Percentiles rank a stretch among this genome's conserved stretches.
Evolutionary conservation across 495 filamentous ascomycete genomes (phyloP).

Genomic region (Penicillium mononematosum): DNA sequence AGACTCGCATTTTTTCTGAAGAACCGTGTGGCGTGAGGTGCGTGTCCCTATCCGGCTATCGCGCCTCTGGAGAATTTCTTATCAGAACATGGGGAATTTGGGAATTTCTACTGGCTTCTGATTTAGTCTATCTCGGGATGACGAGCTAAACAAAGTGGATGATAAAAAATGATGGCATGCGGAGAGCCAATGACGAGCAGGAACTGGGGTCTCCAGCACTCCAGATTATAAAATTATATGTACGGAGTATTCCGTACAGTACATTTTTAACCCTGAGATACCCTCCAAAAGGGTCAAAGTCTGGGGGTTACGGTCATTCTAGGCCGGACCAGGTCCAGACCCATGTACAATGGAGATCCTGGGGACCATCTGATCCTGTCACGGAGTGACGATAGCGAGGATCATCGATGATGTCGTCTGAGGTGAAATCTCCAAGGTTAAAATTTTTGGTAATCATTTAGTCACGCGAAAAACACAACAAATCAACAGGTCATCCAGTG

Average conservation of each 20-base stretch:
- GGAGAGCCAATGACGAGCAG: conserved; percentile 13
- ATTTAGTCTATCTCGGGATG: not conserved
- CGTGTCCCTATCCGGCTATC: conserved; percentile 31
- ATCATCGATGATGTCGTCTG: conserved; percentile 37
- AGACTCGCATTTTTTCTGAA: conserved; percentile 23
- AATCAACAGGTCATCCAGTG: conserved; percentile 21
- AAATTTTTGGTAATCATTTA: conserved; percentile 24
- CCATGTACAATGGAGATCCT: not conserved
- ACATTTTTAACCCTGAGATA: not conserved
- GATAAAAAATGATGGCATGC: conserved; percentile 20
- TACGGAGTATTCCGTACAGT: not conserved
- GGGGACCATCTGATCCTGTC: conserved; percentile 5
- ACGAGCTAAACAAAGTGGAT: conserved; percentile 9
- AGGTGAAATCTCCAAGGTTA: conserved; percentile 5
- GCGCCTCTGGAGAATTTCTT: conserved; percentile 24
- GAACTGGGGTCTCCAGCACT: not conserved
- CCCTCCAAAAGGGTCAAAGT: not conserved
- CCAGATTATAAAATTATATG: not conserved
- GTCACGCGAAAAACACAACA: conserved; percentile 18
- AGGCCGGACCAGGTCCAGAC: conserved; percentile 6
- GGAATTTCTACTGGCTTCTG: not conserved
- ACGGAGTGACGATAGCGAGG: conserved; percentile 19
- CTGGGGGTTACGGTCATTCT: conserved; percentile 1
- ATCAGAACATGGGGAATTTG: conserved; percentile 2
- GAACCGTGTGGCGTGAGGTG: conserved; percentile 34